Base-by-base conservation (phyloP, 2,329 filamentous ascomycete species). In the Fusarium anguioides region DNA sequence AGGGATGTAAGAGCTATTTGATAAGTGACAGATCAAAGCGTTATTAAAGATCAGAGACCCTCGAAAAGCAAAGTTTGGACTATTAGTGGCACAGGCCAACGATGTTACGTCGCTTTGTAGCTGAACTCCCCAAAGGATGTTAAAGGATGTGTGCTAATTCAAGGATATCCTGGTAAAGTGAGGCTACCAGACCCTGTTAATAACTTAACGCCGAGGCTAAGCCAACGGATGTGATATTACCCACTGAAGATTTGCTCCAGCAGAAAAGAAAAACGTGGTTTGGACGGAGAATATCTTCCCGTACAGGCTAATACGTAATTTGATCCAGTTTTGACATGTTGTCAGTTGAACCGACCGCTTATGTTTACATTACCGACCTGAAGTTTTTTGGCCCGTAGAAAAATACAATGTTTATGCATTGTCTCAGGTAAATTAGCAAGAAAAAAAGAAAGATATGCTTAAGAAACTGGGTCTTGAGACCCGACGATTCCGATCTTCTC, bases 51-150 rank as follows among this genome's bases (percentile, higher is more conserved):
- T 27, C 12, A 27, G 7, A n/a, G 35, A 17, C 49, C 54, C 31
- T 37, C 23, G 37, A 14, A 62, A 23, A 26, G 27, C 29, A 56
- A 39, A 29, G 35, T 45, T 39, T 31, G 14, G 27, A 42, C n/a
- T 12, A 15, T 8, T 14, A 35, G 29, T 41, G 50, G 60, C 58
- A 58, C 58, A 11, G 58, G 27, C n/a, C 8, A 23, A 26, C 59
- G 59, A 63, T 63, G 59, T 64, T 7, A 63, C 60, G 17, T 63
- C 51, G 50, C 44, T 37, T 17, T 29, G 33, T 20, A 45, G 24
- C 27, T 51, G 39, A 51, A 27, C n/a, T 24, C 60, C n/a, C 26
- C 39, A 18, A 45, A 36, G 14, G 20, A 27, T 33, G 17, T 44
- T 39, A 37, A 45, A 24, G 31, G 26, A 20, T 45, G 18, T 14